phyloP scores from a whole-genome alignment of 1,139 yeast species.

The Kodamaea anthophila region DNA sequence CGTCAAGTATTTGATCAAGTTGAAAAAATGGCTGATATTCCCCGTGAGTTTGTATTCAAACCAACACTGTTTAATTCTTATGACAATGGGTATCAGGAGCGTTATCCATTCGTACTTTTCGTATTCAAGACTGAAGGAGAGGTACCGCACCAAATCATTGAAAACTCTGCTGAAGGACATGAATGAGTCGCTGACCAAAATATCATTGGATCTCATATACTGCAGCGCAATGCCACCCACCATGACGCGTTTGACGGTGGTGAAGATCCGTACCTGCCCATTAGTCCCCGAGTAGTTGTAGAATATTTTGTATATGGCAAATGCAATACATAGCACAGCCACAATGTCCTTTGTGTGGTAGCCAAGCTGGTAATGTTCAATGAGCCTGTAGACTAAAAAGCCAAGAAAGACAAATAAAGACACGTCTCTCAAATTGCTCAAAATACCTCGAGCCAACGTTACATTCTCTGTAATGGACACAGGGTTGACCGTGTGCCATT shows the following conservation, averaged over 20 bases:
- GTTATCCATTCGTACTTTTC: conserved; percentile 41
- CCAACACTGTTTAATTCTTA: conserved; percentile 78
- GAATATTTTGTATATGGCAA: conserved; percentile 10
- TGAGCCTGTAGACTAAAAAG: conserved; percentile 17
- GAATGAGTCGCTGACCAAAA: conserved; percentile 71
- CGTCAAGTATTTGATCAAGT: conserved; percentile 67
- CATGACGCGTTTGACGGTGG: conserved; percentile 49
- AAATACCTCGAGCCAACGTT: conserved; percentile 29
- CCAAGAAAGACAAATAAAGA: conserved; percentile 18
- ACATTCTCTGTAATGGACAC: conserved; percentile 30
- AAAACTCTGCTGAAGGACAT: conserved; percentile 74
- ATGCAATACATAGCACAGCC: conserved; percentile 8
- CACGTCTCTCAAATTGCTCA: conserved; percentile 20
- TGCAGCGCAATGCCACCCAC: conserved; percentile 50
- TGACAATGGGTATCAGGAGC: conserved; percentile 56
- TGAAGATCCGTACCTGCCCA: conserved; percentile 41
- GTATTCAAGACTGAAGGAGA: conserved; percentile 35
- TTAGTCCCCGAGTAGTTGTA: conserved; percentile 8
- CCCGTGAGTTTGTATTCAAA: conserved; percentile 53
- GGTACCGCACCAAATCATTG: conserved; percentile 40
- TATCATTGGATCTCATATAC: conserved; percentile 67
- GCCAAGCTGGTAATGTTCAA: conserved; percentile 11
- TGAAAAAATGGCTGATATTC: conserved; percentile 54
- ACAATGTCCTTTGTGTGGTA: conserved; percentile 5
- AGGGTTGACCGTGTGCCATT: conserved; percentile 24